Conservation (phyloP, 805 yeast genomes). For the Myxozyma vanderwaltii region DNA sequence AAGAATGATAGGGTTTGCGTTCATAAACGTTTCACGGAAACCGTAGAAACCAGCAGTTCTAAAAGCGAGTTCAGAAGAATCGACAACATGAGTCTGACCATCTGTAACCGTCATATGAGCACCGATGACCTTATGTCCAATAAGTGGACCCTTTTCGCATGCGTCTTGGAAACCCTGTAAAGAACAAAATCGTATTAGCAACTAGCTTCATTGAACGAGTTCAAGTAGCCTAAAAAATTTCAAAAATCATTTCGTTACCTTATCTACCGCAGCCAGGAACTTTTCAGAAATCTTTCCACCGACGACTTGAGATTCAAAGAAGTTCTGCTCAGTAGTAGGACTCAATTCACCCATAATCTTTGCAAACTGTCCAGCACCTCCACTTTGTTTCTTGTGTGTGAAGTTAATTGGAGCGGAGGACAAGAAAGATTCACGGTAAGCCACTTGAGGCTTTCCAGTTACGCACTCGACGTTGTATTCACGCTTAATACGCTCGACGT, state of each 20-base stretch:
- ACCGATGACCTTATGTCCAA: slow-evolving; percentile 92
- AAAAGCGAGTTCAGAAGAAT: slow-evolving; percentile 94
- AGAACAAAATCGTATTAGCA: background rate
- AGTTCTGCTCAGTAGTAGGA: slow-evolving; percentile 57
- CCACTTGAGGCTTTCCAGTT: slow-evolving; percentile 97
- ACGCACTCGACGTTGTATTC: slow-evolving; percentile 94
- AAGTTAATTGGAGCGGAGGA: slow-evolving; percentile 77
- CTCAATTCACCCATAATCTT: slow-evolving; percentile 80
- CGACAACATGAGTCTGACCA: slow-evolving; percentile 97
- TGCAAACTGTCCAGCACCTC: slow-evolving; percentile 99
- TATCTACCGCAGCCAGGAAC: slow-evolving; percentile 84
- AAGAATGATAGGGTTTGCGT: slow-evolving; percentile 80
- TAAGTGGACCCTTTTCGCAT: slow-evolving; percentile 92
- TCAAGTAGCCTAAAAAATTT: too few relatives aligned
- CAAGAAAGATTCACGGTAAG: slow-evolving; percentile 91
- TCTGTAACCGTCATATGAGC: slow-evolving; percentile 91
- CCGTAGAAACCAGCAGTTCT: slow-evolving; percentile 90
- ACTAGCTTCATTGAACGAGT: too few relatives aligned
- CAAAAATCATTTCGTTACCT: slow-evolving; percentile 2
- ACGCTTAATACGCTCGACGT: slow-evolving; percentile 96
- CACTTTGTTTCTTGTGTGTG: slow-evolving; percentile 96
- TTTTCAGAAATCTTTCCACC: slow-evolving; percentile 98
- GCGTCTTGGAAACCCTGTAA: slow-evolving; percentile 90
- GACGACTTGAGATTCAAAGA: slow-evolving; percentile 82
- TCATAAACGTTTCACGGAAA: slow-evolving; percentile 84